Percentiles rank a stretch among this genome's conserved stretches.
Evolutionary conservation across 2,329 filamentous ascomycete genomes (phyloP).

Genomic region (Sporothrix sp.): DNA sequence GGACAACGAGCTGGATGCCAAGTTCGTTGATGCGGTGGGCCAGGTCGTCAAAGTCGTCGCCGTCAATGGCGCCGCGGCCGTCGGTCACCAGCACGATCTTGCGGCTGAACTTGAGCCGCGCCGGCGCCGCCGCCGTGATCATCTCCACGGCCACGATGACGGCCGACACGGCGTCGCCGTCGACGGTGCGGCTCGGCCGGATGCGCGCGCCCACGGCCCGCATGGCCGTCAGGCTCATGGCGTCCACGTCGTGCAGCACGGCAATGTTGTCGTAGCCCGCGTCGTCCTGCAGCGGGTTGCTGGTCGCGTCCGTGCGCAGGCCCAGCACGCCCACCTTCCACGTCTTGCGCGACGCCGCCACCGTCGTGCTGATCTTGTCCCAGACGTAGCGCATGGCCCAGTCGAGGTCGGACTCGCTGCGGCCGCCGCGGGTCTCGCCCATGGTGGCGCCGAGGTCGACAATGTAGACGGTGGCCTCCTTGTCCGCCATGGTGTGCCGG

Average conservation of each 20-base stretch:
- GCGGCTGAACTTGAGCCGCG: constrained; percentile 70
- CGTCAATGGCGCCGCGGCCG: constrained; percentile 62
- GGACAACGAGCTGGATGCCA: constrained; percentile 65
- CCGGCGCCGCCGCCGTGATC: constrained; percentile 64
- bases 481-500: constrained; percentile 61
- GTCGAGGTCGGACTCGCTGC: constrained; percentile 71
- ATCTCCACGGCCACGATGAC: constrained; percentile 78
- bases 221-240: constrained; percentile 57
- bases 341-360: constrained; percentile 59
- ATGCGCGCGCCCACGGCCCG: constrained; percentile 54
- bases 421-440: constrained; percentile 59
- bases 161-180: constrained; percentile 80
- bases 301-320: constrained; percentile 67
- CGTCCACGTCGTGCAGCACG: constrained; percentile 59
- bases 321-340: constrained; percentile 71
- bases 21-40: constrained; percentile 63
- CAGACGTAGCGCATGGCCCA: constrained; percentile 88
- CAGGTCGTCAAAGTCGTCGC: constrained; percentile 61
- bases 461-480: constrained; percentile 88
- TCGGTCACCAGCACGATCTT: constrained; percentile 82
- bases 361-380: constrained; percentile 77
- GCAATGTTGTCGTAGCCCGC: constrained; percentile 74
- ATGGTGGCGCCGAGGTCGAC: constrained; percentile 84
- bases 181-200: constrained; percentile 54
- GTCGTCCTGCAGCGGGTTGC: constrained; percentile 54